A percentile compares a stretch with the other conserved stretches of the same genome.
phyloP scores from a whole-genome alignment of 2,329 filamentous ascomycete species.

The Paracorniculantispora psalliotae region DNA sequence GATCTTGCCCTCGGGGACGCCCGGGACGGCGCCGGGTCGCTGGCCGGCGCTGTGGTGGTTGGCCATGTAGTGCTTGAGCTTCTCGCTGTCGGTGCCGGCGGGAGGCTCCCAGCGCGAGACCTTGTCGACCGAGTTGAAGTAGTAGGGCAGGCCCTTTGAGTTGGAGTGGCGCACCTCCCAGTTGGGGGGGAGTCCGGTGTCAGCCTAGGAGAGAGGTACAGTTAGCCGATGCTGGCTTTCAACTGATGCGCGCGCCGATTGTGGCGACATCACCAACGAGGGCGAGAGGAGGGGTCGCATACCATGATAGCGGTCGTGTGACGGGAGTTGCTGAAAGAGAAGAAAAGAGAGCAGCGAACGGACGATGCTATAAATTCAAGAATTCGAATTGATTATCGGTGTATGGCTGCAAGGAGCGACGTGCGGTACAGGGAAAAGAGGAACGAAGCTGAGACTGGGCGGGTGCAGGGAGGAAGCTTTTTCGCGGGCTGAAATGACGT shows the following conservation, averaged over 20 bases:
- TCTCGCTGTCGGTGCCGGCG: constrained; percentile 79
- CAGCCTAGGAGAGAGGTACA: constrained; percentile 42
- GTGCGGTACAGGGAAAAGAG: no score
- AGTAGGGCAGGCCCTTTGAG: constrained; percentile 98
- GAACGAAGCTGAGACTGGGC: no score
- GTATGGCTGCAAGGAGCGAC: no score
- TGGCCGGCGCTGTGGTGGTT: constrained; percentile 65
- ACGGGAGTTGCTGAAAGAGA: neutral
- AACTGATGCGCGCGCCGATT: neutral
- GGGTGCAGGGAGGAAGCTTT: neutral
- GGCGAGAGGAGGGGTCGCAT: neutral
- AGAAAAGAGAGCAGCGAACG: neutral
- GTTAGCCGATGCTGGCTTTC: neutral
- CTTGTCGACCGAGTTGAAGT: constrained; percentile 85
- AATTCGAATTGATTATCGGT: no score
- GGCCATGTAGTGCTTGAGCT: constrained; percentile 92
- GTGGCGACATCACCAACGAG: neutral
- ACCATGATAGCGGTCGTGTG: neutral
- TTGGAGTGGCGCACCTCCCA: constrained; percentile 98
- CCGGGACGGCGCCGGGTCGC: constrained; percentile 33
- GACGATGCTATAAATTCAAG: neutral
- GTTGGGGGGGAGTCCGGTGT: constrained; percentile 74
- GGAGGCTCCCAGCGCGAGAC: constrained; percentile 96
- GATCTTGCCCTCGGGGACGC: constrained; percentile 70
- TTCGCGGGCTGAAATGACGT: constrained; percentile 8